Evolutionary conservation across 192 early-diverging fungal species (phyloP), one percentile per base, ranked within the genome.

Genomic region (Mortierella claussenii): DNA sequence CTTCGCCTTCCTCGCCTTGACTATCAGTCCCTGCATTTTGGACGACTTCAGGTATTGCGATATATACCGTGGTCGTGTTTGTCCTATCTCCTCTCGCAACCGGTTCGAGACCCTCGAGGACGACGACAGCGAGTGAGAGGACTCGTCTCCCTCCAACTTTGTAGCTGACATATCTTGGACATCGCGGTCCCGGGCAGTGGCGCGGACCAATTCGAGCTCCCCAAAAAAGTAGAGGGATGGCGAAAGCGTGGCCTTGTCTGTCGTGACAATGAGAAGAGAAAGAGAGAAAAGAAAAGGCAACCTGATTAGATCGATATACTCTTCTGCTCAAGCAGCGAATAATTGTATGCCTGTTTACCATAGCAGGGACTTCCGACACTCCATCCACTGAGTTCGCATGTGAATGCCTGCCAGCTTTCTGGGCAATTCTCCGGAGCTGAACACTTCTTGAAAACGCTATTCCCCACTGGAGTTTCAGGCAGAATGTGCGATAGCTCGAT

Each of bases 221-320:
- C 70, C 63, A 47, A 65, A 75, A 60, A 75, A 75, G 46, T 75
- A 75, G 17, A 66, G 49, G n/a, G 70, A 52, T 4, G 69, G 70
- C 0, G 70, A 75, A 31, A 66, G 33, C 32, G 32, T 10, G 9
- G 44, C 55, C 26, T 55, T 59, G 31, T 58, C 70, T 75, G 28
- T 1, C 26, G n/a, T 13, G 37, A 30, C 28, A 27, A 53, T 26
- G 36, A 33, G 21, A 26, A 26, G 11, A 43, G 6, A 37, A 21
- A 36, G 23, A 37, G 6, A 3, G 27, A 7, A n/a, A n/a, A n/a
- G n/a, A n/a, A n/a, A n/a, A n/a, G n/a, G n/a, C n/a, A n/a, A n/a
- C n/a, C n/a, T n/a, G n/a, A n/a, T n/a, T n/a, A n/a, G n/a, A n/a
- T n/a, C n/a, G n/a, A n/a, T n/a, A n/a, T n/a, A n/a, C n/a, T n/a